phyloP scores from a whole-genome alignment of 768 basidiomycete genomes.

The Russula vinacea region DNA sequence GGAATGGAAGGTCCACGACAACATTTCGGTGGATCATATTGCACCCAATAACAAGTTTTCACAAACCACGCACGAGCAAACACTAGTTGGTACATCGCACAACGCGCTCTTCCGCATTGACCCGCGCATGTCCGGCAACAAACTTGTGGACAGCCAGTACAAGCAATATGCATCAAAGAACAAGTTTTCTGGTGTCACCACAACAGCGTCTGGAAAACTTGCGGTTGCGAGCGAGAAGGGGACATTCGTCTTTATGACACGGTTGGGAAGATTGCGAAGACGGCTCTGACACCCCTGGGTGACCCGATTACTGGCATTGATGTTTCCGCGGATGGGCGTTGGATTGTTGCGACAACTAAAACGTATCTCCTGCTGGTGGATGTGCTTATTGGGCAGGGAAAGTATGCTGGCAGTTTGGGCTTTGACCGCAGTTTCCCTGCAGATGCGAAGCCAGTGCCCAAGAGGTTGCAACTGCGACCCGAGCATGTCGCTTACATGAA shows the following conservation, averaged over 20 bases:
- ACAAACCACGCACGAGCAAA: conserved; percentile 87
- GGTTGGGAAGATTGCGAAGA: conserved; percentile 99
- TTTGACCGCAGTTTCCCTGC: conserved; percentile 97
- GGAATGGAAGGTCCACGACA: conserved; percentile 97
- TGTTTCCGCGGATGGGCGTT: conserved; percentile 89
- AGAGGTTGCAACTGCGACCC: conserved; percentile 77
- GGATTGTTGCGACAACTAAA: conserved; percentile 93
- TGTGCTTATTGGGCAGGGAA: conserved; percentile 88
- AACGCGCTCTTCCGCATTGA: conserved; percentile 98
- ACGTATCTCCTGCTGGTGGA: conserved; percentile 93
- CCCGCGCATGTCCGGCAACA: conserved; percentile 86
- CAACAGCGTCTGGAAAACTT: conserved; percentile 80
- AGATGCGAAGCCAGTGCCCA: conserved; percentile 86
- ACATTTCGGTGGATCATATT: conserved; percentile 82
- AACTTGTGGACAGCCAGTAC: conserved; percentile 91
- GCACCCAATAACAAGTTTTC: conserved; percentile 94
- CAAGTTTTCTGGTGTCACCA: conserved; percentile 88
- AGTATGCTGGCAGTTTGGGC: conserved; percentile 75
- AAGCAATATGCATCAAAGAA: conserved; percentile 97
- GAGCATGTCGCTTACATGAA: conserved; percentile 97
- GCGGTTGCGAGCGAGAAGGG: conserved; percentile 97
- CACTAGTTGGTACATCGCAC: conserved; percentile 87
- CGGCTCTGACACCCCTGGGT: conserved; percentile 89
- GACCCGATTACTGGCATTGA: conserved; percentile 95
- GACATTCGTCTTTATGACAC: conserved; percentile 93